A percentile compares a stretch with the other conserved stretches of the same genome.
Conservation (phyloP, 495 filamentous ascomycete species). For the Haplographium delicatum region DNA sequence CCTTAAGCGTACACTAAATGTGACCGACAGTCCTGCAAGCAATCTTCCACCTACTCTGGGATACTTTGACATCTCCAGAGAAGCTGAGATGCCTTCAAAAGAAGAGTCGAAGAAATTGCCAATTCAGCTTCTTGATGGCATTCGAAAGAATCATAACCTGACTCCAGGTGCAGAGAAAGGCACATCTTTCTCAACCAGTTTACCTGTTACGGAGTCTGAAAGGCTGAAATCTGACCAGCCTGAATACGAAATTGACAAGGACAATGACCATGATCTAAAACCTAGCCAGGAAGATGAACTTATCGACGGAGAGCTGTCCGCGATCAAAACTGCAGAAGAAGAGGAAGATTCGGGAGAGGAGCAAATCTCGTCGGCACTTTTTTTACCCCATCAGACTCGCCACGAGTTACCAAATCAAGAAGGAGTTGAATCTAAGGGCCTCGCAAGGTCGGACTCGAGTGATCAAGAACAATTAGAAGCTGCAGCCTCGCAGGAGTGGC, state of each 20-base stretch:
- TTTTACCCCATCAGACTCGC: slow-evolving; percentile 78
- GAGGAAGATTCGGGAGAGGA: slow-evolving; percentile 82
- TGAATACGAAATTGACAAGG: neutral
- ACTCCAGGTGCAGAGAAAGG: slow-evolving; percentile 47
- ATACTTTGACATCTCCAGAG: slow-evolving; percentile 16
- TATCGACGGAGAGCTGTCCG: slow-evolving; percentile 3
- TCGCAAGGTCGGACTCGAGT: slow-evolving; percentile 13
- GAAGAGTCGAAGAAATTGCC: slow-evolving; percentile 31
- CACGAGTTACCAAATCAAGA: slow-evolving; percentile 35
- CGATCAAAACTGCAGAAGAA: slow-evolving; percentile 30
- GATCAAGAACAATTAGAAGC: slow-evolving; percentile 9
- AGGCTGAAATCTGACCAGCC: slow-evolving; percentile 5
- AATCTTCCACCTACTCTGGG: slow-evolving; percentile 9
- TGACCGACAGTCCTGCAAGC: neutral
- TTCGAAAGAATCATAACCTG: slow-evolving; percentile 51
- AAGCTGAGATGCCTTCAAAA: slow-evolving; percentile 18
- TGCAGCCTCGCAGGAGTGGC: slow-evolving; percentile 16
- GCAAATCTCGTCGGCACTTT: slow-evolving; percentile 90
- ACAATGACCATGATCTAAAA: neutral
- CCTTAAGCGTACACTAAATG: neutral
- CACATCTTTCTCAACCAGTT: slow-evolving; percentile 50
- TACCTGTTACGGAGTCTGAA: slow-evolving; percentile 40
- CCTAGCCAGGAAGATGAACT: neutral
- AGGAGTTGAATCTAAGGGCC: neutral
- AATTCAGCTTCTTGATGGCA: slow-evolving; percentile 55